phyloP scores from a whole-genome alignment of 352 stramenopile species.

The Phytophthora multivora region DNA sequence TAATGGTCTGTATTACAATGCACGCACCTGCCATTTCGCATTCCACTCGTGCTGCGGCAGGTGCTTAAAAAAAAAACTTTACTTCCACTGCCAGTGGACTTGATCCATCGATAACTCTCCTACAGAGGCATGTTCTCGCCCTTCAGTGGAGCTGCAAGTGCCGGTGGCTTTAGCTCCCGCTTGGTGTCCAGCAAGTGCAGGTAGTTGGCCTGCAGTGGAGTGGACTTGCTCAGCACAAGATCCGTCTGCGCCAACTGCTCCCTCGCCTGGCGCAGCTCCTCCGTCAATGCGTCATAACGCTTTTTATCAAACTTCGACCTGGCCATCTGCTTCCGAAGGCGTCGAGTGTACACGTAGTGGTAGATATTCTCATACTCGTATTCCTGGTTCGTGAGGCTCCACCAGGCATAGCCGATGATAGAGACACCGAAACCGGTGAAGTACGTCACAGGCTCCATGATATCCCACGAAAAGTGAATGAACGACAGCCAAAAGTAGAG shows the following conservation, averaged over 20 bases:
- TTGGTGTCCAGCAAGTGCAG: constrained; percentile 60
- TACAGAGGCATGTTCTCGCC: constrained; percentile 16
- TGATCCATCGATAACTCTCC: neutral
- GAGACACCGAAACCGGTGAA: constrained; percentile 85
- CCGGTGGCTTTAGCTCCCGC: constrained; percentile 26
- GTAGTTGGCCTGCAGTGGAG: constrained; percentile 71
- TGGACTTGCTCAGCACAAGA: constrained; percentile 67
- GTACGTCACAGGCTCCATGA: constrained; percentile 92
- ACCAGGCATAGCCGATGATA: constrained; percentile 83
- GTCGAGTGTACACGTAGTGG: constrained; percentile 81
- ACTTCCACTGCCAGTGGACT: constrained; percentile 14
- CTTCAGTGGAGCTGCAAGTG: constrained; percentile 16
- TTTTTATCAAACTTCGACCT: constrained; percentile 63
- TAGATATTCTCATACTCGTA: constrained; percentile 91
- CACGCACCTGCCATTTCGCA: constrained; percentile 18
- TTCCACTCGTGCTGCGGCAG: constrained; percentile 27
- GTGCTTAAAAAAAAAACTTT: constrained; percentile 18
- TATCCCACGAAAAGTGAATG: constrained; percentile 91
- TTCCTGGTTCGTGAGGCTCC: constrained; percentile 85
- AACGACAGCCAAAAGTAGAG: constrained; percentile 90
- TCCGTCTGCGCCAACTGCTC: constrained; percentile 56
- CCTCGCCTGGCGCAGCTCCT: constrained; percentile 41
- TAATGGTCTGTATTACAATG: constrained; percentile 29
- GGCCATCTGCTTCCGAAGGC: constrained; percentile 57
- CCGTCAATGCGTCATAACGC: constrained; percentile 48